These are phyloP conservation scores for Intubia oerlemansii DNA, from an alignment of 2,329 filamentous ascomycete genomes.

Conservation along the genomic window DNA sequence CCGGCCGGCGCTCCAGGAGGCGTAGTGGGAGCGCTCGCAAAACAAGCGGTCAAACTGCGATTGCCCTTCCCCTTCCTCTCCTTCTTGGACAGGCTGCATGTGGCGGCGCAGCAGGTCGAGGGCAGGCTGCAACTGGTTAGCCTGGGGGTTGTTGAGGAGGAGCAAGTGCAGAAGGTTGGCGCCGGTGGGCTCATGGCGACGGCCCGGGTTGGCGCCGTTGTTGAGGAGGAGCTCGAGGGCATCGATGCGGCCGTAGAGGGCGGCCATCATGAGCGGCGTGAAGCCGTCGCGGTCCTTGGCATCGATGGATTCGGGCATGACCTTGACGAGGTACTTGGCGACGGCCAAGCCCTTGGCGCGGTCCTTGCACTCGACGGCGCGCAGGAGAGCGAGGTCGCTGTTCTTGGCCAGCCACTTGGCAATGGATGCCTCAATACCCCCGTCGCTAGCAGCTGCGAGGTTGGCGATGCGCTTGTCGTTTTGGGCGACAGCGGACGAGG, in stretches of 20 bases:
- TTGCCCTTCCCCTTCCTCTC: slow-evolving; percentile 22
- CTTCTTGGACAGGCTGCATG: too few species aligned
- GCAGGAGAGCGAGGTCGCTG: slow-evolving; percentile 44
- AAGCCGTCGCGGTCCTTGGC: slow-evolving; percentile 32
- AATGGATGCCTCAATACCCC: slow-evolving; percentile 43
- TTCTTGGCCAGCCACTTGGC: slow-evolving; percentile 38
- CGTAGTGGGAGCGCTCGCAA: slow-evolving; percentile 30
- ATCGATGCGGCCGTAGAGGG: slow-evolving; percentile 28
- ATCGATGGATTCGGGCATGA: slow-evolving; percentile 39
- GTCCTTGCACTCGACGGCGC: slow-evolving; percentile 28
- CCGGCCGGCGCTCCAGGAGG: slow-evolving; percentile 21
- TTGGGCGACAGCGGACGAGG: slow-evolving; percentile 31
- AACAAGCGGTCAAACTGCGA: slow-evolving; percentile 32
- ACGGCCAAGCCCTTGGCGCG: slow-evolving; percentile 26
- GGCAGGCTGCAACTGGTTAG: slow-evolving; percentile 20
- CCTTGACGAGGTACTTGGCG: slow-evolving; percentile 43
- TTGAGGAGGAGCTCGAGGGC: slow-evolving; percentile 40
- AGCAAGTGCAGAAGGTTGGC: slow-evolving; percentile 50
- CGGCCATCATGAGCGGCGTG: slow-evolving; percentile 51
- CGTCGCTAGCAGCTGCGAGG: slow-evolving; percentile 33
- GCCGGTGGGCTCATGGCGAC: slow-evolving; percentile 29
- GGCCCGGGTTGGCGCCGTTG: slow-evolving; percentile 47
- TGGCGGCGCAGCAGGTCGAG: slow-evolving; percentile 37
- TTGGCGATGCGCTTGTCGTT: slow-evolving; percentile 41
- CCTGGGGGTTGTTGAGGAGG: slow-evolving; percentile 13